Percentiles rank a stretch among this genome's conserved stretches.
Conservation (phyloP, 2,329 filamentous ascomycete species). For the Pseudophaeomoniella oleicola region DNA sequence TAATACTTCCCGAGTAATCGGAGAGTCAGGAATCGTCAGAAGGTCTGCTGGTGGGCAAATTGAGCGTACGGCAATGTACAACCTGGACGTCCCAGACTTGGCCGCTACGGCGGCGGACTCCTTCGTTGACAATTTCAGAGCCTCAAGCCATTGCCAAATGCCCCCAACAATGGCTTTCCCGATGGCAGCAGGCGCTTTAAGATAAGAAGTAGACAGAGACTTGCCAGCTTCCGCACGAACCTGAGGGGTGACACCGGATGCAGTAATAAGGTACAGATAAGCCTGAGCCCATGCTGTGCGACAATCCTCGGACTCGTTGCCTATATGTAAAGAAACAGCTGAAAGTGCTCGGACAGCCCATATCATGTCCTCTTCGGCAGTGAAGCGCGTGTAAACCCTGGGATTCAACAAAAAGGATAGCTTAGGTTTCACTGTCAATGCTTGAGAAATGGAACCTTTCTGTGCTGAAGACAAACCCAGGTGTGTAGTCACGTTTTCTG, state of each 20-base stretch:
- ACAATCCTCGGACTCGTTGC: constrained; percentile 35
- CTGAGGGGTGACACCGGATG: constrained; percentile 43
- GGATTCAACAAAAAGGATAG: constrained; percentile 76
- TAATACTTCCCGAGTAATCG: constrained; percentile 35
- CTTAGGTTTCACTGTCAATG: constrained; percentile 54
- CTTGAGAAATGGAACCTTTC: constrained; percentile 41
- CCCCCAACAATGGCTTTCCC: constrained; percentile 53
- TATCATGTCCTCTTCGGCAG: constrained; percentile 56
- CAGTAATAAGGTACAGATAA: constrained; percentile 63
- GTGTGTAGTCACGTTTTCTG: background rate
- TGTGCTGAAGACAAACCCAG: constrained; percentile 6
- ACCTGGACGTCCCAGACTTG: constrained; percentile 48
- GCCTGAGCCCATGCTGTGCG: constrained; percentile 67
- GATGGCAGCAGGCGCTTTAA: constrained; percentile 40
- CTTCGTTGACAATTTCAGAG: constrained; percentile 56
- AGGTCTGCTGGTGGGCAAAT: constrained; percentile 20
- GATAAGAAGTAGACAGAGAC: constrained; percentile 51
- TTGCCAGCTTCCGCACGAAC: constrained; percentile 50
- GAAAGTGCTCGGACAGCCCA: constrained; percentile 64
- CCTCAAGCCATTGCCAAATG: constrained; percentile 66
- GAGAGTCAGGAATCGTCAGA: constrained; percentile 13
- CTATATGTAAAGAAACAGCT: constrained; percentile 42
- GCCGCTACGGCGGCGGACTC: constrained; percentile 55
- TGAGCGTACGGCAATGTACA: constrained; percentile 42
- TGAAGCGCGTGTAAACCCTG: constrained; percentile 70